Conservation (phyloP, 2,329 filamentous ascomycete species). For the Pezicula radicicola region DNA sequence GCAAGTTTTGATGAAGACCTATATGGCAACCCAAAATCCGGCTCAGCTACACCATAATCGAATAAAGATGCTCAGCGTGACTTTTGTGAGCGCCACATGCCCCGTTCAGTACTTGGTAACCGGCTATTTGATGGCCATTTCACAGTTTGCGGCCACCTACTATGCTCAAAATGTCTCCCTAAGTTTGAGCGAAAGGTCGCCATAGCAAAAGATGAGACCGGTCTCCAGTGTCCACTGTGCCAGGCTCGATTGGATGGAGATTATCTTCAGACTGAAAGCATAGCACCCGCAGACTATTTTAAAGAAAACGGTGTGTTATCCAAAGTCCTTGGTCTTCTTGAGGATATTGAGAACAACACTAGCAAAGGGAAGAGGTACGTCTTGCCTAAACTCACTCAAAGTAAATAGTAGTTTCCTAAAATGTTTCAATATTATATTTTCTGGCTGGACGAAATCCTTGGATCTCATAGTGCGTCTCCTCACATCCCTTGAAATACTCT, state of each 20-base stretch:
- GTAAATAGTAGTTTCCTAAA: conserved; percentile 13
- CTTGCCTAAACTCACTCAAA: not conserved
- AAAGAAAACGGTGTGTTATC: not conserved
- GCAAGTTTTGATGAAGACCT: not conserved
- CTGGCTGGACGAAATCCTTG: conserved; percentile 2
- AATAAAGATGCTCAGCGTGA: not conserved
- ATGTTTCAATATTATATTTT: conserved; percentile 28
- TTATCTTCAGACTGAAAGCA: not conserved
- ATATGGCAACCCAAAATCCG: not conserved
- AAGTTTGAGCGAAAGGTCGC: not conserved
- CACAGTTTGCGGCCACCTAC: conserved; percentile 4
- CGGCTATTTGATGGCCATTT: not conserved
- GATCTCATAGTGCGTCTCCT: conserved; percentile 30
- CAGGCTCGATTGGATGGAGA: not conserved
- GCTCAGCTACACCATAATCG: not conserved
- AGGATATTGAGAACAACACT: conserved; percentile 1
- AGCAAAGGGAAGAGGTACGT: conserved; percentile 1
- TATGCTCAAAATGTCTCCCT: conserved; percentile 2
- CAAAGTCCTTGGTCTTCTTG: conserved; percentile 1
- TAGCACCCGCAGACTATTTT: not conserved
- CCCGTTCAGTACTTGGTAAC: not conserved
- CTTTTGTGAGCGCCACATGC: not conserved
- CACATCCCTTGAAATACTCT: conserved; percentile 20
- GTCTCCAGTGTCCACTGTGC: conserved; percentile 1
- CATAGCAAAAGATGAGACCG: not conserved